These are phyloP conservation scores for Pilaira anomala DNA, from an alignment of 192 early-diverging fungal genomes.

Conservation along the genomic window DNA sequence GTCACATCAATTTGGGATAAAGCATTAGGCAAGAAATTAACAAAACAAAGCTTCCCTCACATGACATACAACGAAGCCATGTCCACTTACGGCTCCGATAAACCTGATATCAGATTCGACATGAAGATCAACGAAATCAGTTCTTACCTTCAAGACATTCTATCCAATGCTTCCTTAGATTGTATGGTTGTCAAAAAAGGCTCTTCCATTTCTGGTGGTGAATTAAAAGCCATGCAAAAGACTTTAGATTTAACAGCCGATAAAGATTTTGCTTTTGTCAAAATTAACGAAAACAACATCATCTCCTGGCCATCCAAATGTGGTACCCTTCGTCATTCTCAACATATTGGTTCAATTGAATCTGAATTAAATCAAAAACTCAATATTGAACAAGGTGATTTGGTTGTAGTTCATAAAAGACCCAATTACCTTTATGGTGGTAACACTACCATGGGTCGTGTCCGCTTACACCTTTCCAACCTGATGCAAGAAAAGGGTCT, in stretches of 20 bases:
- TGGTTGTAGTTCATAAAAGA: slow-evolving; percentile 54
- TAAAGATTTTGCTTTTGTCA: slow-evolving; percentile 41
- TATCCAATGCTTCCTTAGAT: slow-evolving; percentile 39
- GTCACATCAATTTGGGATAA: slow-evolving; percentile 63
- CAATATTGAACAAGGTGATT: slow-evolving; percentile 51
- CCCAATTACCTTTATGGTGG: slow-evolving; percentile 40
- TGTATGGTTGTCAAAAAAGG: slow-evolving; percentile 51
- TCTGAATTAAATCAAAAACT: slow-evolving; percentile 22
- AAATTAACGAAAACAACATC: slow-evolving; percentile 48
- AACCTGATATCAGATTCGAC: slow-evolving; percentile 83
- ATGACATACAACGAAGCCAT: slow-evolving; percentile 86
- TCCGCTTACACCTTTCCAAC: slow-evolving; percentile 52
- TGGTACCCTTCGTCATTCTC: slow-evolving; percentile 21
- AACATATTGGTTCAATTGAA: slow-evolving; percentile 9
- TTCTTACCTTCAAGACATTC: slow-evolving; percentile 28
- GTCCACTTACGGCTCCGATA: slow-evolving; percentile 82
- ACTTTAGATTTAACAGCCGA: slow-evolving; percentile 5
- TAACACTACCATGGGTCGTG: slow-evolving; percentile 59
- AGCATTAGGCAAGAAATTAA: slow-evolving; percentile 50
- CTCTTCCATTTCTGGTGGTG: slow-evolving; percentile 30
- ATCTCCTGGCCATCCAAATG: slow-evolving; percentile 39
- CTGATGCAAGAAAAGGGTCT: slow-evolving; percentile 50
- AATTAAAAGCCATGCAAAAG: slow-evolving; percentile 27
- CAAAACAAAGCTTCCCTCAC: slow-evolving; percentile 54
- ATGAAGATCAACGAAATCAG: slow-evolving; percentile 54